These are phyloP conservation scores for Sugiyamaella pinicola DNA, from an alignment of 1,139 yeast genomes.

Conservation along the genomic window DNA sequence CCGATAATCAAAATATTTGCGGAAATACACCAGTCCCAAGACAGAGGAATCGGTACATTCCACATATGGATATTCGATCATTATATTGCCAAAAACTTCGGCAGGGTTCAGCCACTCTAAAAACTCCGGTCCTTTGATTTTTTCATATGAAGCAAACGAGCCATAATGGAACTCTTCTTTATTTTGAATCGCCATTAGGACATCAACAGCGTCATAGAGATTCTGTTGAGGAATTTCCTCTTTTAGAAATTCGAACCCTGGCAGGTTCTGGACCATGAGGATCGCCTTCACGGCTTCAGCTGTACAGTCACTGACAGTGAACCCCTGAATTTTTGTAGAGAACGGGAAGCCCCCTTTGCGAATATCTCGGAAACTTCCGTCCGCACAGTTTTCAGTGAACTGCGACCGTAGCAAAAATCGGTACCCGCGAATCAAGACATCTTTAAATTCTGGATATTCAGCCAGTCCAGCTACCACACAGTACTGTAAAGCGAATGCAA, in stretches of 20 bases:
- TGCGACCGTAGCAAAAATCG: slow-evolving; percentile 78
- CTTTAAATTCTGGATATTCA: slow-evolving; percentile 64
- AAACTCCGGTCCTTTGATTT: slow-evolving; percentile 76
- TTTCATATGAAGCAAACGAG: slow-evolving; percentile 90
- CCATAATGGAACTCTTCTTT: slow-evolving; percentile 81
- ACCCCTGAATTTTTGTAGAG: slow-evolving; percentile 93
- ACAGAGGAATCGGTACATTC: slow-evolving; percentile 98
- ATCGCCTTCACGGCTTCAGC: slow-evolving; percentile 96
- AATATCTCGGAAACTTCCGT: slow-evolving; percentile 79
- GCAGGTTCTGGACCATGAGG: slow-evolving; percentile 80
- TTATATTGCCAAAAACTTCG: slow-evolving; percentile 95
- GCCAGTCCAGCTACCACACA: slow-evolving; percentile 79
- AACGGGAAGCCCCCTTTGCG: slow-evolving; percentile 97
- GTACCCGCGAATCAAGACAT: slow-evolving; percentile 64
- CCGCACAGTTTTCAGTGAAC: slow-evolving; percentile 75
- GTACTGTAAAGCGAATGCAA: slow-evolving; percentile 86
- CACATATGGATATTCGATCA: slow-evolving; percentile 98
- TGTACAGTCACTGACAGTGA: slow-evolving; percentile 95
- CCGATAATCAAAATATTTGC: slow-evolving; percentile 63
- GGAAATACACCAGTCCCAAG: slow-evolving; percentile 80
- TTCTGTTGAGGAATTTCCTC: slow-evolving; percentile 55
- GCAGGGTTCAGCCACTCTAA: slow-evolving; percentile 88
- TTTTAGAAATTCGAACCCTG: slow-evolving; percentile 53
- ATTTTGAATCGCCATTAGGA: slow-evolving; percentile 70
- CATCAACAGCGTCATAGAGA: slow-evolving; percentile 71